Evolutionary conservation across 2,329 filamentous ascomycete genomes (phyloP).

Genomic region (Diaporthe sp.): DNA sequence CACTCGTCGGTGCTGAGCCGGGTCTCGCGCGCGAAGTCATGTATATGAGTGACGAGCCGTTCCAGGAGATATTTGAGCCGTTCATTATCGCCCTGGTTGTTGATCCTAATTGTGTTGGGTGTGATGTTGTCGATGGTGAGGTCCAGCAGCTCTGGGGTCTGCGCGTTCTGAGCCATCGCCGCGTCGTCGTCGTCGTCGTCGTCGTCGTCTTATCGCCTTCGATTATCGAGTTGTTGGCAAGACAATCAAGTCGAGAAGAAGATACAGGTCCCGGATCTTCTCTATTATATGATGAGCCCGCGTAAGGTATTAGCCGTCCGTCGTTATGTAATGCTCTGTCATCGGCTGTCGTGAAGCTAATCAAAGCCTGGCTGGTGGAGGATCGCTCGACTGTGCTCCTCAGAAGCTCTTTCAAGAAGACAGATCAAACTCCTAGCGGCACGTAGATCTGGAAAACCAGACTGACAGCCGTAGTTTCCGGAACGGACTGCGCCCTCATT

Average conservation of each 20-base stretch:
- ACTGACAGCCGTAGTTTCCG: not conserved
- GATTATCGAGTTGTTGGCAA: not conserved
- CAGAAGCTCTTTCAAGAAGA: not conserved
- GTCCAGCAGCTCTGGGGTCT: slow-evolving; percentile 55
- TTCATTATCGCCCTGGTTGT: slow-evolving; percentile 73
- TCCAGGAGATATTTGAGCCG: slow-evolving; percentile 79
- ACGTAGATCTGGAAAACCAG: not conserved
- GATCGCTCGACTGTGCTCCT: not conserved
- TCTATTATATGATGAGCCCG: not conserved
- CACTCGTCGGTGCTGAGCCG: slow-evolving; percentile 81
- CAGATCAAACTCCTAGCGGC: slow-evolving; percentile 2
- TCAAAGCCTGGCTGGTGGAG: not conserved
- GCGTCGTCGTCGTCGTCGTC: not conserved
- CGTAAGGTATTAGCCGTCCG: not conserved
- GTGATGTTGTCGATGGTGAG: slow-evolving; percentile 85
- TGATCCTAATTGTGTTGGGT: slow-evolving; percentile 78
- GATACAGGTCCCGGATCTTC: not conserved
- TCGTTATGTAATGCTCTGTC: slow-evolving; percentile 21
- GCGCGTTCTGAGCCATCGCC: slow-evolving; percentile 29
- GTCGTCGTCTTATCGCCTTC: not conserved
- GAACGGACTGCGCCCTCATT: not conserved
- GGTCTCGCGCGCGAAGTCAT: slow-evolving; percentile 85
- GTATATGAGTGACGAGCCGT: slow-evolving; percentile 79
- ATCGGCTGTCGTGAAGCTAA: not conserved
- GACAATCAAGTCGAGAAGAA: not conserved